phyloP scores from a whole-genome alignment of 169 alveolate species.

The Eimeria falciformis region DNA sequence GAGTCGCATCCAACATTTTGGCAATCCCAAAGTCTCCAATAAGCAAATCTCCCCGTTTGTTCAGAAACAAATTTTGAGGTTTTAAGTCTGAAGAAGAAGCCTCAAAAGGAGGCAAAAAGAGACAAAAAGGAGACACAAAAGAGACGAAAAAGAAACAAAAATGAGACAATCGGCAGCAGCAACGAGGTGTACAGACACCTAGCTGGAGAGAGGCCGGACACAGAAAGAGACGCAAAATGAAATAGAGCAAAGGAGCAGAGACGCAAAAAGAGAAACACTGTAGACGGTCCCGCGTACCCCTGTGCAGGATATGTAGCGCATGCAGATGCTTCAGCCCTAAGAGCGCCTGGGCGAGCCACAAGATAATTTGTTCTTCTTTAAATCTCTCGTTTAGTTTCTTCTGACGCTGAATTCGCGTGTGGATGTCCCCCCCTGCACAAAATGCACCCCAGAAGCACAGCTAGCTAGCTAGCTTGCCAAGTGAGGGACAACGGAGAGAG shows the following conservation, averaged over 20 bases:
- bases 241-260: too few relatives aligned
- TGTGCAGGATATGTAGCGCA: conserved; percentile 89
- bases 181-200: background rate
- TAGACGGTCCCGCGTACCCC: conserved; percentile 82
- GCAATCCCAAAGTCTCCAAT: conserved; percentile 96
- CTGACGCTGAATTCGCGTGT: conserved; percentile 55
- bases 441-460: background rate
- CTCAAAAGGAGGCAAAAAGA: background rate
- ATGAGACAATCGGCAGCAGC: background rate
- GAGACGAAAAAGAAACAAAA: background rate
- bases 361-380: conserved; percentile 79
- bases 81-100: conserved; percentile 82
- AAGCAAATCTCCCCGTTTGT: conserved; percentile 88
- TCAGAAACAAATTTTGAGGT: conserved; percentile 93
- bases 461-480: too few relatives aligned
- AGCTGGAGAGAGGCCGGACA: background rate
- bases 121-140: background rate
- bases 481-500: background rate
- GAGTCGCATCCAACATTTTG: conserved; percentile 93
- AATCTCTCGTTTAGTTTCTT: conserved; percentile 10
- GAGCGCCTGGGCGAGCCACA: conserved; percentile 91
- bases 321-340: conserved; percentile 90
- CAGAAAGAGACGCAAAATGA: too few relatives aligned
- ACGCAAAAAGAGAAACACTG: background rate
- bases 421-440: conserved; percentile 74